A percentile compares a stretch with the other conserved stretches of the same genome.
These are phyloP conservation scores for Alternaria ventricosa DNA, from an alignment of 2,329 filamentous ascomycete species.

Conservation along the genomic window DNA sequence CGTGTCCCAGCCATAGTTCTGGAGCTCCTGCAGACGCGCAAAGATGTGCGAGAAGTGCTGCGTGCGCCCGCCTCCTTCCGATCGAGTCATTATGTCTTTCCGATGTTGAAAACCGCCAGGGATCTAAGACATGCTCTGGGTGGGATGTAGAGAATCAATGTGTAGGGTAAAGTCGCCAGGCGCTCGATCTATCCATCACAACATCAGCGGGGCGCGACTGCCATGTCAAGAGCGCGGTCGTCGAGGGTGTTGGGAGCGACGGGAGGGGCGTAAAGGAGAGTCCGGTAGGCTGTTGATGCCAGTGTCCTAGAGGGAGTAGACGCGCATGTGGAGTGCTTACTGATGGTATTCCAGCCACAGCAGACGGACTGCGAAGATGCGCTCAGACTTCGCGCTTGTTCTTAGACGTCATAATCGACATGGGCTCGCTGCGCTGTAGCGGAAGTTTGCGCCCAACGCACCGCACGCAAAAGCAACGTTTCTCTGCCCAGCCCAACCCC, in stretches of 20 bases:
- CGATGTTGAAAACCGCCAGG: neutral
- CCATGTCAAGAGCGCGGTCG: slow-evolving; percentile 4
- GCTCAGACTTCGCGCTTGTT: slow-evolving; percentile 12
- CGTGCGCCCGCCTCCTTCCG: slow-evolving; percentile 16
- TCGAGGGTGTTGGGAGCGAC: neutral
- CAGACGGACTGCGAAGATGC: slow-evolving; percentile 5
- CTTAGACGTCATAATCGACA: slow-evolving; percentile 9
- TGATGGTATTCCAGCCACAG: slow-evolving; percentile 18
- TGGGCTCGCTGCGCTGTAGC: neutral
- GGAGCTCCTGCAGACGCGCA: slow-evolving; percentile 46
- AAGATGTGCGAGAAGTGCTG: slow-evolving; percentile 43
- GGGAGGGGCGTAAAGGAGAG: slow-evolving; percentile 1
- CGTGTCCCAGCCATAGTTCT: slow-evolving; percentile 49
- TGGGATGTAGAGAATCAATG: neutral
- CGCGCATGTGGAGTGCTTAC: slow-evolving; percentile 19
- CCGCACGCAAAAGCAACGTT: neutral
- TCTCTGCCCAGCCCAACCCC: neutral
- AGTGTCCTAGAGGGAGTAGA: neutral
- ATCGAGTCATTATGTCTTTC: slow-evolving; percentile 27
- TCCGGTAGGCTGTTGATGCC: neutral
- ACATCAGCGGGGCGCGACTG: slow-evolving; percentile 2
- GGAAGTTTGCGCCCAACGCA: neutral
- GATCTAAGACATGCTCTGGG: slow-evolving; percentile 13
- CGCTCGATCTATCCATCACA: neutral
- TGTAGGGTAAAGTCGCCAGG: neutral